Evolutionary conservation across 441 rosid genomes (phyloP), one percentile per base, ranked within the genome.

Genomic region (Brassica balearica): DNA sequence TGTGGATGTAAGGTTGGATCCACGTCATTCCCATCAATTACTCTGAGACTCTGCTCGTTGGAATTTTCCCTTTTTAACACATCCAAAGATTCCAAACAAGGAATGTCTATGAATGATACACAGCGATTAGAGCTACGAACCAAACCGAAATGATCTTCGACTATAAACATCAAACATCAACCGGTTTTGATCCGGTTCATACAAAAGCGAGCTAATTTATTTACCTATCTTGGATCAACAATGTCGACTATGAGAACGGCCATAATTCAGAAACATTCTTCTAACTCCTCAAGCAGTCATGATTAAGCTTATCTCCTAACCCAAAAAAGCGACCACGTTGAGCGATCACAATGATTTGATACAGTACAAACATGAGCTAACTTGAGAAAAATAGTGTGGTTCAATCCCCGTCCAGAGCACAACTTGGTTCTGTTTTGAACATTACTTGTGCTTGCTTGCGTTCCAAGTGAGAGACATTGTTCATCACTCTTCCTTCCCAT

Each of bases 241-340:
- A 8, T 67, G 73, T 29, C 74, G 34, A 62, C 73, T 72, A 48
- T 65, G 73, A 72, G 81, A 72, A 60, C 68, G 78, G 68, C 82
- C 82, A 68, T 75, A 79, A 69, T 85, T 87, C 53, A 91, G 78
- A 71, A 89, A 94, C 66, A 90, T 4, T 94, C 77, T 48, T 92
- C 78, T 92, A 48, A 48, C 98, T 73, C 90, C 84, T 25, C 17
- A 87, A 91, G 81, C 96, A 89, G 82, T 88, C 92, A 22, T 86
- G 96, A 72, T 97, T 94, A 17, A 93, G 98, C 70, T 95, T 90
- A 77, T 93, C 99, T 70, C 99, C 99, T 69, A 95, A 90, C 2
- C 98, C 96, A 60, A 91, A 90, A 56, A 93, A n/a, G 8, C 46
- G 96, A 72, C 97, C 98, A n/a, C 92, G 97, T 66, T 95, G 98